These are phyloP conservation scores for Suhomyces chickasaworum DNA, from an alignment of 1,139 yeast genomes.

Conservation along the genomic window DNA sequence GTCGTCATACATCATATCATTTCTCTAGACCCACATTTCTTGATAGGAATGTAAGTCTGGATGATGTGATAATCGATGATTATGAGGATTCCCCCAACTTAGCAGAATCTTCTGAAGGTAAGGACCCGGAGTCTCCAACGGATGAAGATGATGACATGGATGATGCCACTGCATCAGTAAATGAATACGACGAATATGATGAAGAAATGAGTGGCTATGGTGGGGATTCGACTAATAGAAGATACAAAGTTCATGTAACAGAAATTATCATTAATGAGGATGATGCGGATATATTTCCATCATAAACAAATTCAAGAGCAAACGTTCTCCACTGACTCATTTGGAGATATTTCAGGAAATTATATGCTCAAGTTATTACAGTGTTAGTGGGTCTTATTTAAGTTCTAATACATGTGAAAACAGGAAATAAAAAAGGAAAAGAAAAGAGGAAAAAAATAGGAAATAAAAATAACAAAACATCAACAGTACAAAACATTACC, in stretches of 20 bases:
- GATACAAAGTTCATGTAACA: slow-evolving; percentile 52
- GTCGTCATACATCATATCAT: slow-evolving; percentile 40
- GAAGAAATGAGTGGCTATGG: slow-evolving; percentile 26
- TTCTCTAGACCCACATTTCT: slow-evolving; percentile 29
- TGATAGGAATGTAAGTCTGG: slow-evolving; percentile 13
- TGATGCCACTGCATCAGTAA: slow-evolving; percentile 18
- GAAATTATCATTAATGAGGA: slow-evolving; percentile 52
- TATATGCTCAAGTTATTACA: background rate
- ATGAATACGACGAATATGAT: slow-evolving; percentile 18
- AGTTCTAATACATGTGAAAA: background rate
- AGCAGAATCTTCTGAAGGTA: background rate
- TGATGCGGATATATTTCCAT: slow-evolving; percentile 21
- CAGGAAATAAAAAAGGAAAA: no score
- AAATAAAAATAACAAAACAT: no score
- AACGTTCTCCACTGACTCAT: background rate
- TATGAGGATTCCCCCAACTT: slow-evolving; percentile 16
- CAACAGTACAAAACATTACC: no score
- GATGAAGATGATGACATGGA: slow-evolving; percentile 10
- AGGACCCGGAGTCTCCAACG: slow-evolving; percentile 1
- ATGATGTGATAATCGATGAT: slow-evolving; percentile 21
- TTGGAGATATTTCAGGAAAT: background rate
- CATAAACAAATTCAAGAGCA: background rate
- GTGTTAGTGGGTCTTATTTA: background rate
- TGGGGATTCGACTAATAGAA: slow-evolving; percentile 29
- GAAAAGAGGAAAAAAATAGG: no score